Conservation (phyloP, 805 yeast genomes). For the Schwanniomyces polymorphus region DNA sequence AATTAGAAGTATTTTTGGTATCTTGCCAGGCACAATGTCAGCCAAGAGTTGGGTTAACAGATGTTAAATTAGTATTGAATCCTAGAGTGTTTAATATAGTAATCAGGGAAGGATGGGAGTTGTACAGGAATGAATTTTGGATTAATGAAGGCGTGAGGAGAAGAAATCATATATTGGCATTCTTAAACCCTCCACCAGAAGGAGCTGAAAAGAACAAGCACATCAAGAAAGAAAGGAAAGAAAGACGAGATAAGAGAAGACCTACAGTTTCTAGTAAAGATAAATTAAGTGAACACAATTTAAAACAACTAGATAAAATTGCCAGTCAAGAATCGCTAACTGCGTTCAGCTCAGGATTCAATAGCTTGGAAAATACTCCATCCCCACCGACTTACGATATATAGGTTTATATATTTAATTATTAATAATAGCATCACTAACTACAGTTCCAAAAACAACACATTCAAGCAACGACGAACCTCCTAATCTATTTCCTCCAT, state of each 20-base stretch:
- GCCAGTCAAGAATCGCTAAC: not conserved
- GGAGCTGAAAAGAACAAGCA: conserved; percentile 23
- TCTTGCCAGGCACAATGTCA: conserved; percentile 47
- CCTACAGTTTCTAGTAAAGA: conserved; percentile 11
- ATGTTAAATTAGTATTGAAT: conserved; percentile 77
- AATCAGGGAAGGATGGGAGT: conserved; percentile 91
- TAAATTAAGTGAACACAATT: conserved; percentile 14
- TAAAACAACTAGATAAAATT: conserved; percentile 8
- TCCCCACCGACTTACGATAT: not conserved
- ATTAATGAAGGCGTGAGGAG: conserved; percentile 74
- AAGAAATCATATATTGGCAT: conserved; percentile 34
- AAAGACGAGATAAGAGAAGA: conserved; percentile 39
- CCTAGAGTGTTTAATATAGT: conserved; percentile 82
- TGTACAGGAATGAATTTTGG: conserved; percentile 94
- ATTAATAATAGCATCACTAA: not conserved
- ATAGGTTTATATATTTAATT: not conserved
- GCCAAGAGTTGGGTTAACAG: conserved; percentile 66
- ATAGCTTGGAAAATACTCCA: not conserved
- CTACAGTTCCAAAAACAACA: conserved; percentile 51
- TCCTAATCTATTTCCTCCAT: conserved; percentile 61
- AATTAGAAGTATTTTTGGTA: conserved; percentile 38
- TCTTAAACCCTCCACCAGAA: conserved; percentile 14
- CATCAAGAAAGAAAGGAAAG: conserved; percentile 37
- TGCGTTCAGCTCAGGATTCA: conserved; percentile 6
- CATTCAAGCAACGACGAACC: conserved; percentile 60